phyloP scores from a whole-genome alignment of 2,329 filamentous ascomycete genomes.

The Camillea tinctor region DNA sequence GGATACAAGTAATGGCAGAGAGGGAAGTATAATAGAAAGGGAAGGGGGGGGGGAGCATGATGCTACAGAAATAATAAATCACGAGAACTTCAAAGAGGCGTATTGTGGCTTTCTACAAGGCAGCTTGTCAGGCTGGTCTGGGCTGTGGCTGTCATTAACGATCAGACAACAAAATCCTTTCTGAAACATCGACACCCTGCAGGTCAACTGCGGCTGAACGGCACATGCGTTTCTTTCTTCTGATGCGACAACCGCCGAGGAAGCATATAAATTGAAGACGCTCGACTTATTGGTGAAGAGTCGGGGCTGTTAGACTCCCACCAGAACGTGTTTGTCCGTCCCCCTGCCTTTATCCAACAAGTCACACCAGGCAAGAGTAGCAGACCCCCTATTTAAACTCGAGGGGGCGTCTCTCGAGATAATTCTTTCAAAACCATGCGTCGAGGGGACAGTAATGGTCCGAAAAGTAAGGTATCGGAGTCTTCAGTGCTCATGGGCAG shows the following conservation, averaged over 20 bases:
- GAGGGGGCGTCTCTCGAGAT: not conserved
- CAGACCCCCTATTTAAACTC: not conserved
- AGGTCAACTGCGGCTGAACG: not conserved
- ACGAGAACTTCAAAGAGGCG: not conserved
- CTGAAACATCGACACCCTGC: not conserved
- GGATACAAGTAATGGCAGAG: no score
- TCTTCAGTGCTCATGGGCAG: not conserved
- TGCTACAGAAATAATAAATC: not conserved
- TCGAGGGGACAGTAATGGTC: not conserved
- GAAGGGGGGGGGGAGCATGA: not conserved
- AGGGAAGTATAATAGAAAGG: no score
- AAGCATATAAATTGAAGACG: not conserved
- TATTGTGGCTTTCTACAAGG: not conserved
- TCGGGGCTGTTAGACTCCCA: not conserved
- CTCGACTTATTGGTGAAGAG: not conserved
- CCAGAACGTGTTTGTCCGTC: not conserved
- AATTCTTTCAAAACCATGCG: not conserved
- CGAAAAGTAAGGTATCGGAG: not conserved
- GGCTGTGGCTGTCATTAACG: not conserved
- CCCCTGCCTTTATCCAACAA: not conserved
- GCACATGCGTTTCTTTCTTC: not conserved
- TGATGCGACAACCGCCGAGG: not conserved
- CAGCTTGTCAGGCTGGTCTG: no score
- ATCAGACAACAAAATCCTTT: not conserved
- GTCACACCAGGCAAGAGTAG: not conserved